Evolutionary conservation across 164 flowering plant species (phyloP), one percentile per base, ranked within the genome.

Genomic region (Stephania yunnanensis): DNA sequence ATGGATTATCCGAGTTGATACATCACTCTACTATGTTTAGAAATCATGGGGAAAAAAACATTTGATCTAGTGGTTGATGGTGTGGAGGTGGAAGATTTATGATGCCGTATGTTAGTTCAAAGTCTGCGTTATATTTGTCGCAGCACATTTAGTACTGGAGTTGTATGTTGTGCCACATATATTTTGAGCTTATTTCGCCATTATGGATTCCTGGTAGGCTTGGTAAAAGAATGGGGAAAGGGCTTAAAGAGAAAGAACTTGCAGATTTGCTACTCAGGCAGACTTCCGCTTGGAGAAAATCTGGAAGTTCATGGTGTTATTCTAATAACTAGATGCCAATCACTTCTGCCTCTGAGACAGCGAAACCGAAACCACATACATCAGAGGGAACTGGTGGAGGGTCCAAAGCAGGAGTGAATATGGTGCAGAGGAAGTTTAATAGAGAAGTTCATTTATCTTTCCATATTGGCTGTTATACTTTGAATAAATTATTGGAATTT

Each of bases 161-260:
- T 84, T 50, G 88, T 83, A 80, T 91, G 95, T 92, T 85, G 81
- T 82, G 87, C 92, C 76, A 84, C 94, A 17, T 85, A 85, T 63
- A 61, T 88, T 80, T 90, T 91, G 61, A 84, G 86, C 65, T 86
- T 73, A 76, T 86, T 90, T 80, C 95, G 93, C 13, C 9, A 74
- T 4, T 92, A 87, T 86, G 97, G 97, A 15, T 94, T 79, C 93
- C 89, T 22, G 81, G 84, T 76, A 82, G 79, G 75, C 78, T 87
- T 79, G 94, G 90, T 5, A 78, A 80, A 48, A 82, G 83, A 66
- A 72, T 92, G 58, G 87, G 82, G 72, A 86, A 87, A 82, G 84
- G 83, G 65, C 82, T 88, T 69, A n/a, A 79, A 58, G 87, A 80
- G 55, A 76, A 81, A 50, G 88, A 87, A 46, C 71, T 73, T 79